Evolutionary conservation across 495 filamentous ascomycete genomes (phyloP).

Genomic region (Aspergillus diversus): DNA sequence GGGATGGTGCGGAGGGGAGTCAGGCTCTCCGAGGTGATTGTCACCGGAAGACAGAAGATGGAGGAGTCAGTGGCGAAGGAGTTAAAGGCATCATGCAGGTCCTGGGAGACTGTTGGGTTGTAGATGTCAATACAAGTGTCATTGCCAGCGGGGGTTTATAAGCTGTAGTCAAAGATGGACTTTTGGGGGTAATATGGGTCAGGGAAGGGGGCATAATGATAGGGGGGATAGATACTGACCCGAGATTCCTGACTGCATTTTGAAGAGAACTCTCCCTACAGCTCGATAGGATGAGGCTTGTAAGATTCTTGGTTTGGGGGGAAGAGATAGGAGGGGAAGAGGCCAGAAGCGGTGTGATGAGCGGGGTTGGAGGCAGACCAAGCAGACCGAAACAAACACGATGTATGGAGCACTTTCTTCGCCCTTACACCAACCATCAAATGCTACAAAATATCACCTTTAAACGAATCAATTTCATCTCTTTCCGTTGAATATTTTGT

Average conservation of each 20-base stretch:
- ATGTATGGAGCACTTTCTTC: too few relatives aligned
- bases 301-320: conserved; percentile 7
- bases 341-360: conserved; percentile 22
- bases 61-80: conserved; percentile 63
- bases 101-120: conserved; percentile 68
- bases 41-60: conserved; percentile 79
- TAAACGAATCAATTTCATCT: neutral
- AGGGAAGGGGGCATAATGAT: neutral
- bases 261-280: conserved; percentile 24
- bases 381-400: too few relatives aligned
- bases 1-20: conserved; percentile 63
- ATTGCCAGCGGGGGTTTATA: neutral
- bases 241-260: conserved; percentile 89
- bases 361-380: conserved; percentile 2
- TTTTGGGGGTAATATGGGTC: neutral
- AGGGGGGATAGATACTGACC: conserved; percentile 50
- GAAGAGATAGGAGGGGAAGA: conserved; percentile 14
- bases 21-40: conserved; percentile 76
- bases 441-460: neutral
- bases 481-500: conserved; percentile 5
- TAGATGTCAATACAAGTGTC: neutral
- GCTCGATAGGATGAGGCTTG: conserved; percentile 7
- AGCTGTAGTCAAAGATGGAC: neutral
- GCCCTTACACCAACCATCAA: too few relatives aligned
- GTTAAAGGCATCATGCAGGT: conserved; percentile 84